Conservation (phyloP, 208 protist species). For the Borovskyia barvae region DNA sequence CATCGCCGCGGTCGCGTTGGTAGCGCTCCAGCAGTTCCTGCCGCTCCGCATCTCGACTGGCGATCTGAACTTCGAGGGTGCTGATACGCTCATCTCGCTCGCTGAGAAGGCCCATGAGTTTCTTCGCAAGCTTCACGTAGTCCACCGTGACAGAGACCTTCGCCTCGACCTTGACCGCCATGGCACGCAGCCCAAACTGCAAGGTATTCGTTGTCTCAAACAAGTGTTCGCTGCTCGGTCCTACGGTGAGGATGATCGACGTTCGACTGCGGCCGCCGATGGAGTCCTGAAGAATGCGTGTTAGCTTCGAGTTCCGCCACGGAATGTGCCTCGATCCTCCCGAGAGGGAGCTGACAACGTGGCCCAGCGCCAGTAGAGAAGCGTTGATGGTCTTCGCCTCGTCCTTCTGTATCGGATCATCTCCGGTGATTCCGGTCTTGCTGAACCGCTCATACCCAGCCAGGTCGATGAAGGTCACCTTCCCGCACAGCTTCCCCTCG, state of each 20-base stretch:
- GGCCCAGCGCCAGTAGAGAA: constrained; percentile 78
- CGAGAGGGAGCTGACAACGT: constrained; percentile 83
- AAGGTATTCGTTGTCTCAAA: constrained; percentile 87
- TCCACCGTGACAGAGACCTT: constrained; percentile 76
- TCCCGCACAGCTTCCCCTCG: constrained; percentile 56
- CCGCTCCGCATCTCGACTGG: constrained; percentile 70
- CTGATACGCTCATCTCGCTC: constrained; percentile 75
- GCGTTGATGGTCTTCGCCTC: constrained; percentile 92
- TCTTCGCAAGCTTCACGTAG: constrained; percentile 81
- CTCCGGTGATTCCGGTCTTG: constrained; percentile 83
- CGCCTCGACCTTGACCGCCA: constrained; percentile 85
- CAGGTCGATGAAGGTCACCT: constrained; percentile 90
- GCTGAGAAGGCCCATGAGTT: constrained; percentile 66
- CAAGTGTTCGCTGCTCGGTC: constrained; percentile 80
- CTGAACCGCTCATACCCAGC: constrained; percentile 90
- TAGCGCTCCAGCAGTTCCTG: constrained; percentile 69
- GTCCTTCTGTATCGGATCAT: constrained; percentile 81
- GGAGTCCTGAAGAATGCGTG: constrained; percentile 90
- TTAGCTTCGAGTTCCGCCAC: constrained; percentile 92
- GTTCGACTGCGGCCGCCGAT: constrained; percentile 88
- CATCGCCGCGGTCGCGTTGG: constrained; percentile 42
- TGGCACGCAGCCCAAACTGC: constrained; percentile 83
- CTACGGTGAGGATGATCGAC: constrained; percentile 87
- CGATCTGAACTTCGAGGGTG: constrained; percentile 76
- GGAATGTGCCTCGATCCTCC: constrained; percentile 77